Base-by-base conservation (phyloP, 768 basidiomycete genomes). In the Boletales sp. region DNA sequence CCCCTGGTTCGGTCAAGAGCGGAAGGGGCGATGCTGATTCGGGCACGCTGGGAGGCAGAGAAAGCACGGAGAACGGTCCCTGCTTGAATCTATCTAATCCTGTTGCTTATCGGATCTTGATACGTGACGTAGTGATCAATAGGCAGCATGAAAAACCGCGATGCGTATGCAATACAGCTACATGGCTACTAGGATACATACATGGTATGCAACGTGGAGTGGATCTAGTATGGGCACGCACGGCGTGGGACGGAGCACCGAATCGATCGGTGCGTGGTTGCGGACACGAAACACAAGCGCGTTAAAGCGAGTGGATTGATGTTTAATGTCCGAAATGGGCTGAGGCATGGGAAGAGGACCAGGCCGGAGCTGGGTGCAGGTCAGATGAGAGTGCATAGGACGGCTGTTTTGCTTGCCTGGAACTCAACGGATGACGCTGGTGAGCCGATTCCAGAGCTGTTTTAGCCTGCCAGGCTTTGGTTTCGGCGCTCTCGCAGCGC, bases 1-100 rank as follows among this genome's bases (percentile, higher is more conserved):
- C 77, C 85, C 10, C 67, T 80, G 1, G 68, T 88, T 34, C 81
- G 79, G 34, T 80, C 87, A 38, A 79, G 80, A 64, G 71, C 77
- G 25, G 85, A 90, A 60, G 89, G 90, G 13, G 74, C 82, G 43
- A 75, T 77, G 53, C 70, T 86, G 44, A 84, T 92, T 74, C 79
- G 79, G 48, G 80, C 85, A 19, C 80, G 86, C 37, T 92, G 90
- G 90, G 80, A 83, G 19, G 80, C 78, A 39, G 86, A 88, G 62
- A 77, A 74, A 6, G 57, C 63, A 43, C 62, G 66, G 48, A 57
- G 62, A 59, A 42, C 53, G 32, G 50, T 51, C 36, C 14, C 45
- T 32, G 48, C 56, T 37, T 66, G 50, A 57, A 37, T 35, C 8
- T 12, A 42, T n/a, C 42, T 57, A 46, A 38, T 49, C 33, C 45